These are phyloP conservation scores for Periconia digitata DNA, from an alignment of 2,329 filamentous ascomycete genomes.

Conservation along the genomic window DNA sequence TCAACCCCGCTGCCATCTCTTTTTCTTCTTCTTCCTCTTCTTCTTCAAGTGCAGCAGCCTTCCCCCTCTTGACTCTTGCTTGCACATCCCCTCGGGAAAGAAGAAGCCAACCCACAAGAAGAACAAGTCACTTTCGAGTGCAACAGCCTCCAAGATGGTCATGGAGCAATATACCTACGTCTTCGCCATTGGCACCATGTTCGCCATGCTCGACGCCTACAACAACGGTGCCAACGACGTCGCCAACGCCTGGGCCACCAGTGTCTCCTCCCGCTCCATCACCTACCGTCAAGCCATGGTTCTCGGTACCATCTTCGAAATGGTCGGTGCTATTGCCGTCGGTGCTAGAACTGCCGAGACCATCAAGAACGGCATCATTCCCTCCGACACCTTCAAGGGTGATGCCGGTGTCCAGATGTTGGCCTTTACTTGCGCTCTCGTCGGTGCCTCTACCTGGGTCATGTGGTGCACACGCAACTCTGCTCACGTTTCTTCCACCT, in stretches of 20 bases:
- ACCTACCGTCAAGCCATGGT: constrained; percentile 65
- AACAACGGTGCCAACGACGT: constrained; percentile 86
- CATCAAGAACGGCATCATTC: constrained; percentile 71
- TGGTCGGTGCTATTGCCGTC: constrained; percentile 49
- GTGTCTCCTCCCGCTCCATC: constrained; percentile 76
- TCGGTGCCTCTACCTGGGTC: constrained; percentile 70
- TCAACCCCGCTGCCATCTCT: neutral
- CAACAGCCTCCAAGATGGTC: constrained; percentile 7
- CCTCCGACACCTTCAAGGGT: constrained; percentile 48
- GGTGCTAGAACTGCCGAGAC: constrained; percentile 65
- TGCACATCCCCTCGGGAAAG: neutral
- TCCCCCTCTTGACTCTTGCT: neutral
- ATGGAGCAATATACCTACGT: constrained; percentile 62
- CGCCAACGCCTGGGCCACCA: constrained; percentile 80
- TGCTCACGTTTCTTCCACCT: constrained; percentile 63
- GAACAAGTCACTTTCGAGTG: neutral
- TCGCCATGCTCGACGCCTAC: constrained; percentile 75
- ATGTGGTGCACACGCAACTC: constrained; percentile 79
- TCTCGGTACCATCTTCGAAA: constrained; percentile 51
- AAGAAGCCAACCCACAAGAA: neutral
- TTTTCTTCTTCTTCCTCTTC: neutral
- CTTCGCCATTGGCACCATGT: constrained; percentile 74
- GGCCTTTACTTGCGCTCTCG: constrained; percentile 60
- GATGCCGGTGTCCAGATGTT: constrained; percentile 54
- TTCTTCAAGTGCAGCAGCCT: neutral